Evolutionary conservation across 2,329 filamentous ascomycete species (phyloP).

Genomic region (Teratosphaeria nubilosa): DNA sequence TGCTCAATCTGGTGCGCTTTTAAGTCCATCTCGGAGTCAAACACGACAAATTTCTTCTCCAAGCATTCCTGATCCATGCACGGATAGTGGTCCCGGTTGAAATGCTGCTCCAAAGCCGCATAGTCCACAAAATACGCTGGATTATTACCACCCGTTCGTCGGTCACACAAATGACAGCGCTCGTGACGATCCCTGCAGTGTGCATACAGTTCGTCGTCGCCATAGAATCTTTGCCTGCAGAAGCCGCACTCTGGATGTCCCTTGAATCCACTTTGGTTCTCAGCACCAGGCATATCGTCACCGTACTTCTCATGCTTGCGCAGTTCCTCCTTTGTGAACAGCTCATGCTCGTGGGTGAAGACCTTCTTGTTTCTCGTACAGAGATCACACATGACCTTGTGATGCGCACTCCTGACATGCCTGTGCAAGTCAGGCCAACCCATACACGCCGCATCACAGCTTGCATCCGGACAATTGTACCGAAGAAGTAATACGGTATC

Average conservation of each 20-base stretch:
- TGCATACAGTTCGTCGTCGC: conserved; percentile 85
- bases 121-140: conserved; percentile 92
- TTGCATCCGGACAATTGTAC: conserved; percentile 85
- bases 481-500: conserved; percentile 79
- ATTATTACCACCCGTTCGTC: conserved; percentile 49
- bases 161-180: conserved; percentile 87
- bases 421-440: conserved; percentile 69
- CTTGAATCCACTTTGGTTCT: conserved; percentile 90
- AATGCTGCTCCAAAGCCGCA: conserved; percentile 74
- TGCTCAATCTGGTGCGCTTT: conserved; percentile 84
- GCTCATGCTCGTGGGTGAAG: conserved; percentile 93
- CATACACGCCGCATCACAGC: conserved; percentile 76
- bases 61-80: conserved; percentile 79
- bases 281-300: conserved; percentile 79
- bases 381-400: conserved; percentile 82
- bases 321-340: conserved; percentile 73
- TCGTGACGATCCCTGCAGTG: conserved; percentile 94
- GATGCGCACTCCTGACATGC: conserved; percentile 72
- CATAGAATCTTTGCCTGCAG: conserved; percentile 85
- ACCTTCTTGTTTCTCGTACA: conserved; percentile 94
- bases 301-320: conserved; percentile 82
- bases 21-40: conserved; percentile 86
- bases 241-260: conserved; percentile 93
- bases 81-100: conserved; percentile 74
- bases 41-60: conserved; percentile 97